These are phyloP conservation scores for Phytopythium boreale DNA, from an alignment of 352 stramenopile species.

Conservation along the genomic window DNA sequence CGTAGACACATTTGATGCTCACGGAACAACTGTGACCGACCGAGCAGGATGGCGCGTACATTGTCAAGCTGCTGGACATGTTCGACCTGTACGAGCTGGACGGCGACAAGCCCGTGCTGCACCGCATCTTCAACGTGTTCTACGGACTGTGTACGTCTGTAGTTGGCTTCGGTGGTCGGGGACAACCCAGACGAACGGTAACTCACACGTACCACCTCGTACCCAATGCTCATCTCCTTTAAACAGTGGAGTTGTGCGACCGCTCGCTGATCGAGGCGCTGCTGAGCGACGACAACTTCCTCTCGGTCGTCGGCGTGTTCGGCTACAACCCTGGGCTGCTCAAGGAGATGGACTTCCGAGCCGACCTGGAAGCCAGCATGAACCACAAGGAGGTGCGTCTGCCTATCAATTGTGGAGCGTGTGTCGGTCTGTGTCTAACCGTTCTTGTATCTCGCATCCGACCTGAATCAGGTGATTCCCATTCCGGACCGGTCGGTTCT, in stretches of 20 bases:
- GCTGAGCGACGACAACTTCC: conserved; percentile 72
- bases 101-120: conserved; percentile 49
- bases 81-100: conserved; percentile 74
- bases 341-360: conserved; percentile 71
- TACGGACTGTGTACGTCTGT: conserved; percentile 50
- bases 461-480: conserved; percentile 50
- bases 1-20: neutral
- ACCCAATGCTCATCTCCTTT: neutral
- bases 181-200: neutral
- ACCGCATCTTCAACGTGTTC: conserved; percentile 76
- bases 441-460: neutral
- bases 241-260: conserved; percentile 72
- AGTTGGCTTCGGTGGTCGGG: neutral
- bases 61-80: conserved; percentile 69
- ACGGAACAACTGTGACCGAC: conserved; percentile 4
- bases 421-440: neutral
- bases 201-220: neutral
- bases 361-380: conserved; percentile 48
- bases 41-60: conserved; percentile 61
- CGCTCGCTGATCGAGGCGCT: conserved; percentile 63
- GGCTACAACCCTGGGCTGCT: conserved; percentile 78
- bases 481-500: conserved; percentile 62
- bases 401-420: neutral
- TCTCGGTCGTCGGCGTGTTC: conserved; percentile 79
- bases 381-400: conserved; percentile 63